Conservation (phyloP, 164 flowering plant genomes). For the Magnolia sinica region DNA sequence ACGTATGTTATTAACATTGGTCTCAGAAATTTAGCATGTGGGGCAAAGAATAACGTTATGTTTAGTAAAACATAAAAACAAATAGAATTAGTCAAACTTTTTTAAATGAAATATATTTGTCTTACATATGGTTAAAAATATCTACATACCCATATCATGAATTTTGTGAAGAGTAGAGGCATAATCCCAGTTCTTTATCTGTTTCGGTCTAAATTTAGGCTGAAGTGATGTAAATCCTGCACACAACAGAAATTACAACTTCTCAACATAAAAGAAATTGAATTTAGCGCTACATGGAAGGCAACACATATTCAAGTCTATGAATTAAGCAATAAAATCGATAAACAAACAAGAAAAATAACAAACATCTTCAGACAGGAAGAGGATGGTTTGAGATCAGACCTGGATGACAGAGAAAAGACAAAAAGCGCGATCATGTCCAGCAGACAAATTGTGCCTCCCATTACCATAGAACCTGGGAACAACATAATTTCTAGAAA, state of each 20-base stretch:
- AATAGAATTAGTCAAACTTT: no score
- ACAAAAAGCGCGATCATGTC: slow-evolving; percentile 97
- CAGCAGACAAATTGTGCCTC: slow-evolving; percentile 91
- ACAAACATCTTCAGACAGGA: not conserved
- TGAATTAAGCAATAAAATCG: not conserved
- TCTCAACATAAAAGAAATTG: not conserved
- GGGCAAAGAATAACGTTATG: no score
- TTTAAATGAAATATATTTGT: no score
- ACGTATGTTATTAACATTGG: no score
- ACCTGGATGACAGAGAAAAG: slow-evolving; percentile 93
- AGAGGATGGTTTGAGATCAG: slow-evolving; percentile 5
- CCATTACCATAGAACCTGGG: slow-evolving; percentile 89
- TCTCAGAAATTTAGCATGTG: no score
- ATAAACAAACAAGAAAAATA: not conserved
- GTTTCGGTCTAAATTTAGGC: no score
- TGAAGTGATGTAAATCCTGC: no score
- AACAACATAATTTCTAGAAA: not conserved
- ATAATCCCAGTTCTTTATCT: not conserved
- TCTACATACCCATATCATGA: not conserved
- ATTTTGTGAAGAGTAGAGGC: not conserved
- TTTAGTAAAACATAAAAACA: no score
- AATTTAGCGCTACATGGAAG: not conserved
- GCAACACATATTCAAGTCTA: not conserved
- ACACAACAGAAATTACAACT: not conserved
- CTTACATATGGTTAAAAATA: no score